phyloP scores from a whole-genome alignment of 768 basidiomycete genomes.

The Serendipita vermifera region DNA sequence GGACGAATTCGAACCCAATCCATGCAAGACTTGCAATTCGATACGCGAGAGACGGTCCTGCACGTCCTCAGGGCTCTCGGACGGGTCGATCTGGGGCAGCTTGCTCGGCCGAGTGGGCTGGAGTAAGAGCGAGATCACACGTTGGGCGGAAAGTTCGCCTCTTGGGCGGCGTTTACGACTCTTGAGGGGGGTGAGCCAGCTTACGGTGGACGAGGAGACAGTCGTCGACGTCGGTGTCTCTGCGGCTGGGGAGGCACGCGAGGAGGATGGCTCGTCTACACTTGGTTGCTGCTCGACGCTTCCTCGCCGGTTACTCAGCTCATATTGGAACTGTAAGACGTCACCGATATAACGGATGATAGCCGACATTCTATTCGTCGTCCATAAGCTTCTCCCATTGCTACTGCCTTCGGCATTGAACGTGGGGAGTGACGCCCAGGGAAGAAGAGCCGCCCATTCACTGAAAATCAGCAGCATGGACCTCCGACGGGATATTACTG shows the following conservation, averaged over 20 bases:
- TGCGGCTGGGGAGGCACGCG: no score
- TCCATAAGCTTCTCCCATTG: no score
- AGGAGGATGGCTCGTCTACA: not conserved
- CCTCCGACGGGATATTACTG: not conserved
- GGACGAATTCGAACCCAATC: no score
- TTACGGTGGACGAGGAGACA: no score
- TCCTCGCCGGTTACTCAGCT: not conserved
- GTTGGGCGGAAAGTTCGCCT: not conserved
- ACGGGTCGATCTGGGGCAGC: not conserved
- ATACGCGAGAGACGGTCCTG: slow-evolving; percentile 51
- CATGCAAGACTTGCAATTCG: slow-evolving; percentile 56
- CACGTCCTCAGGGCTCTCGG: not conserved
- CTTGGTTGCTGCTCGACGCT: not conserved
- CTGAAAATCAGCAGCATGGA: not conserved
- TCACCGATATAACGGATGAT: not conserved
- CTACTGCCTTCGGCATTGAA: no score
- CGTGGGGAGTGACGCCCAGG: not conserved
- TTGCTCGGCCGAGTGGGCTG: not conserved
- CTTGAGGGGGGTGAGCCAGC: no score
- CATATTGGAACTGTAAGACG: slow-evolving; percentile 5
- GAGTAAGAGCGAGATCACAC: not conserved
- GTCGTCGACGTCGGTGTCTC: no score
- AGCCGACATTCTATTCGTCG: not conserved
- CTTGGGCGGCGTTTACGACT: not conserved
- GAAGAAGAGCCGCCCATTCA: not conserved